Evolutionary conservation across 768 basidiomycete species (phyloP).

Genomic region (Suillus ampliporus): DNA sequence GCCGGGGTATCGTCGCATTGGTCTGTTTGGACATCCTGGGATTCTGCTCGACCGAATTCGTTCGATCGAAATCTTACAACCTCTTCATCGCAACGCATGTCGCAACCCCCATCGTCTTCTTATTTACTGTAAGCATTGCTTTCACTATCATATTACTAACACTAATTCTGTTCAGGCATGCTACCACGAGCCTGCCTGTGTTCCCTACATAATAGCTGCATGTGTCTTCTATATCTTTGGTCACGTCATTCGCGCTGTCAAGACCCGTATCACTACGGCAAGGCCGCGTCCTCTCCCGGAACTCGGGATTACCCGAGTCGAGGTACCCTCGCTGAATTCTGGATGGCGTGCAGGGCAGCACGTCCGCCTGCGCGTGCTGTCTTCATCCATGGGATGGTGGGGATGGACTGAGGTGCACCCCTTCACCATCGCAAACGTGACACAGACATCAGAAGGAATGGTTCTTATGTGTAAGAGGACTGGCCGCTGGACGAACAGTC

Average conservation of each 20-base stretch:
- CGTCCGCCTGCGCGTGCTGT: conserved; percentile 55
- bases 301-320: conserved; percentile 52
- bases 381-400: conserved; percentile 43
- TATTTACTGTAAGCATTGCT: conserved; percentile 39
- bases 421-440: conserved; percentile 55
- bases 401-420: conserved; percentile 55
- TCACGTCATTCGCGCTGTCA: conserved; percentile 49
- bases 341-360: conserved; percentile 70
- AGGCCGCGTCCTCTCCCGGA: conserved; percentile 50
- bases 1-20: conserved; percentile 43
- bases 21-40: conserved; percentile 41
- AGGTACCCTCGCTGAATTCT: conserved; percentile 47
- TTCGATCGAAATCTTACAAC: conserved; percentile 49
- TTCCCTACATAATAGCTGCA: conserved; percentile 49
- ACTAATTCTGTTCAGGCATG: conserved; percentile 25
- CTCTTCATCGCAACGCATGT: conserved; percentile 51
- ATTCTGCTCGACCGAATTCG: conserved; percentile 45
- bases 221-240: conserved; percentile 50
- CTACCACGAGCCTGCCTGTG: conserved; percentile 28
- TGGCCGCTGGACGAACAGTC: conserved; percentile 54
- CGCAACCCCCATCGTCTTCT: conserved; percentile 46
- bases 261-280: conserved; percentile 51
- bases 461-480: conserved; percentile 55
- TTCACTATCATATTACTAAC: conserved; percentile 7
- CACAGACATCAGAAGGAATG: conserved; percentile 48